A percentile compares a stretch with the other conserved stretches of the same genome.
Conservation (phyloP, 495 filamentous ascomycete genomes). For the Jackrogersella minutella region DNA sequence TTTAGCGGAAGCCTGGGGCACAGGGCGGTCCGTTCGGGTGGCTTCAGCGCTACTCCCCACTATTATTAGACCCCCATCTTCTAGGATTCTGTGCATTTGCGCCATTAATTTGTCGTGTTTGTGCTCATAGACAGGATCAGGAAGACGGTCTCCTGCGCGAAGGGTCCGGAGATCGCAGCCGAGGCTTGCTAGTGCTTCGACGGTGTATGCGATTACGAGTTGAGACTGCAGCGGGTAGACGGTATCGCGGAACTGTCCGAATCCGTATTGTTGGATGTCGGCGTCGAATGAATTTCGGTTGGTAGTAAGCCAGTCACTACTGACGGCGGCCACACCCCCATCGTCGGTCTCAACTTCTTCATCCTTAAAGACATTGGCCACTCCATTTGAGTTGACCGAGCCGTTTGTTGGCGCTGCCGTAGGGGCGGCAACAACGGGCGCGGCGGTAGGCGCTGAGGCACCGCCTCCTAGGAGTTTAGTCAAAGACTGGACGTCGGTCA, state of each 20-base stretch:
- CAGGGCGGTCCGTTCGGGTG: not conserved
- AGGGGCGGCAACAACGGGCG: not conserved
- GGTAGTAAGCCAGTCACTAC: constrained; percentile 10
- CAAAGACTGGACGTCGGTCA: constrained; percentile 23
- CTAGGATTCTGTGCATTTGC: constrained; percentile 46
- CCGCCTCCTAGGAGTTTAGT: constrained; percentile 10
- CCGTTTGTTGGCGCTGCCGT: not conserved
- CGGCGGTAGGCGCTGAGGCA: not conserved
- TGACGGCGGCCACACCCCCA: constrained; percentile 10
- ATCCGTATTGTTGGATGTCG: not conserved
- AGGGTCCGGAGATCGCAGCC: constrained; percentile 43
- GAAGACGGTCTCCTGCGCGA: constrained; percentile 37
- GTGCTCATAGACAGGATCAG: constrained; percentile 22
- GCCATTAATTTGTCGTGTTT: constrained; percentile 43
- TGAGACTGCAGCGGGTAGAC: constrained; percentile 48
- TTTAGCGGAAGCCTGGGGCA: not conserved
- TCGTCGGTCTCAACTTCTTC: constrained; percentile 10
- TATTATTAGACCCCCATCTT: constrained; percentile 25
- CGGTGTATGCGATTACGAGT: constrained; percentile 51
- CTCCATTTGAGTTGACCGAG: not conserved
- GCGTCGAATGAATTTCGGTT: constrained; percentile 17
- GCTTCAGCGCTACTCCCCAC: not conserved
- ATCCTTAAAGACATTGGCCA: not conserved
- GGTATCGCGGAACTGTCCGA: constrained; percentile 41
- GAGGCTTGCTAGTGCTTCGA: constrained; percentile 51